Evolutionary conservation across 805 yeast species (phyloP).

Genomic region (Saccharomycopsis sp.): DNA sequence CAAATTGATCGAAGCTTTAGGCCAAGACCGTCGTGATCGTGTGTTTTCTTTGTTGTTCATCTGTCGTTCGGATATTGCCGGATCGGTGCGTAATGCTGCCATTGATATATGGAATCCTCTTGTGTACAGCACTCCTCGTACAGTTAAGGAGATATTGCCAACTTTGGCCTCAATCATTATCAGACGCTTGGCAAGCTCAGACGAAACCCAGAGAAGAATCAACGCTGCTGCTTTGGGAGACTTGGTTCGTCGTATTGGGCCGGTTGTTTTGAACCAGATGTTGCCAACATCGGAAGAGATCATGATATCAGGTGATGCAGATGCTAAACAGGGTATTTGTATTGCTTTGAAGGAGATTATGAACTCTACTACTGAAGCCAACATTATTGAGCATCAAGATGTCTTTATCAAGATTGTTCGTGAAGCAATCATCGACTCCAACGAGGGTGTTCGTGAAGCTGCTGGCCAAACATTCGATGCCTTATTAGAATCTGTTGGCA

Average conservation of each 20-base stretch:
- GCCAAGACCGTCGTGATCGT: conserved; percentile 82
- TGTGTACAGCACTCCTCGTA: conserved; percentile 92
- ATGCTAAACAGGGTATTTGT: conserved; percentile 93
- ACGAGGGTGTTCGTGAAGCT: conserved; percentile 72
- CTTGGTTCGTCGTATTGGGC: conserved; percentile 88
- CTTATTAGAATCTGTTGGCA: conserved; percentile 76
- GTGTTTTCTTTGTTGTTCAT: conserved; percentile 81
- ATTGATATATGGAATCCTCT: conserved; percentile 95
- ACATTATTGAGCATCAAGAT: conserved; percentile 57
- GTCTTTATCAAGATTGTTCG: conserved; percentile 70
- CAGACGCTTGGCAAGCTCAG: conserved; percentile 74
- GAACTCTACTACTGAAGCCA: conserved; percentile 59
- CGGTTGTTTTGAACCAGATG: conserved; percentile 74
- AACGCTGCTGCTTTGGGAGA: conserved; percentile 95
- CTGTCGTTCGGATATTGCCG: conserved; percentile 88
- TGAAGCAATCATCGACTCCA: conserved; percentile 69
- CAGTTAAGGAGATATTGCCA: conserved; percentile 87
- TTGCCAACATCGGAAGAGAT: conserved; percentile 76
- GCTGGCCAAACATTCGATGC: conserved; percentile 90
- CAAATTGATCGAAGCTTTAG: conserved; percentile 70
- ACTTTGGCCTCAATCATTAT: conserved; percentile 75
- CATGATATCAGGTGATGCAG: conserved; percentile 55
- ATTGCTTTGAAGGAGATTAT: conserved; percentile 84
- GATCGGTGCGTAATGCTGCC: conserved; percentile 81
- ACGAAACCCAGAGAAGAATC: conserved; percentile 70